Percentiles rank a stretch among this genome's conserved stretches.
Conservation (phyloP, 2,329 filamentous ascomycete genomes). For the Cytospora chrysosperma region DNA sequence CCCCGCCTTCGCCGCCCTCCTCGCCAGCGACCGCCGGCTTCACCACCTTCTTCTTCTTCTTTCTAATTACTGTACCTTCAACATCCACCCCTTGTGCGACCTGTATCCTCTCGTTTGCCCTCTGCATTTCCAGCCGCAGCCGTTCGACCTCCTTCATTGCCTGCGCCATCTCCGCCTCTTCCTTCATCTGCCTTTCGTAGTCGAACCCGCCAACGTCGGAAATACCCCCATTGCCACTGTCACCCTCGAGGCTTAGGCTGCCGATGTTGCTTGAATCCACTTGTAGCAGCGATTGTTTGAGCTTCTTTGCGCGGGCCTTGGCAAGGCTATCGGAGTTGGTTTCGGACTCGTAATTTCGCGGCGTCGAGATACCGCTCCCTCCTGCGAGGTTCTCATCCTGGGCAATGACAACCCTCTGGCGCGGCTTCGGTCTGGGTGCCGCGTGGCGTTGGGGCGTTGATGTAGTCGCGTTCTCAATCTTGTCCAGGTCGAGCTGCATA, state of each 20-base stretch:
- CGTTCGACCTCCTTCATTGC: constrained; percentile 88
- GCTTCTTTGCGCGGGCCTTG: constrained; percentile 50
- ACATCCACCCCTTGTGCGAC: constrained; percentile 65
- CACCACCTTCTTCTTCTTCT: constrained; percentile 66
- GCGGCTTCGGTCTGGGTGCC: constrained; percentile 40
- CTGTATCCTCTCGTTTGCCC: constrained; percentile 72
- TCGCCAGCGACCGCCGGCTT: constrained; percentile 33
- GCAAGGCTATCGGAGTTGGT: constrained; percentile 47
- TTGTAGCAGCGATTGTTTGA: constrained; percentile 68
- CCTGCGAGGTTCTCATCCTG: constrained; percentile 70
- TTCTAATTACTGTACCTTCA: constrained; percentile 65
- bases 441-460: constrained; percentile 29
- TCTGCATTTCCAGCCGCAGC: constrained; percentile 84
- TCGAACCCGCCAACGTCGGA: constrained; percentile 44
- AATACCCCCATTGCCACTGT: constrained; percentile 42
- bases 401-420: constrained; percentile 65
- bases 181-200: constrained; percentile 66
- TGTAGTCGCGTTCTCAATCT: constrained; percentile 34
- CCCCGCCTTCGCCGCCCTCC: constrained; percentile 22
- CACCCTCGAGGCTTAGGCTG: constrained; percentile 60
- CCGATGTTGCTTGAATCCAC: constrained; percentile 85
- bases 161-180: constrained; percentile 84
- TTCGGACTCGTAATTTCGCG: constrained; percentile 54
- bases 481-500: constrained; percentile 81
- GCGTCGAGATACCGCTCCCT: constrained; percentile 47